Conservation (phyloP, 2,329 filamentous ascomycete species). For the Alternaria tenuissima region DNA sequence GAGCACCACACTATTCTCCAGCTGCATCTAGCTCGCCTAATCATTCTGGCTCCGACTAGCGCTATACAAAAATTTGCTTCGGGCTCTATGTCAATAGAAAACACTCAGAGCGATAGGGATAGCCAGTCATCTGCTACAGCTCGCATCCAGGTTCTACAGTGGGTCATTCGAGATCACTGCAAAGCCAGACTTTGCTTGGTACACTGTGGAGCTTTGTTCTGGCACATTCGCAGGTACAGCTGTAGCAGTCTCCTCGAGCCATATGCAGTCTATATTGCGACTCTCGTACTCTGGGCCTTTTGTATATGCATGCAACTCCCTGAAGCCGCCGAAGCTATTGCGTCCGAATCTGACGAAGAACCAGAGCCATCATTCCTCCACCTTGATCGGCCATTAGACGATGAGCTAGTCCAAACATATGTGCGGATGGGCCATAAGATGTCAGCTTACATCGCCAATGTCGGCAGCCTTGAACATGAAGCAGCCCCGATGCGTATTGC, state of each 20-base stretch:
- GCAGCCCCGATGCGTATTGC: conserved; percentile 16
- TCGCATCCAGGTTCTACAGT: conserved; percentile 53
- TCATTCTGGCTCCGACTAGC: conserved; percentile 60
- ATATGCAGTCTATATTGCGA: conserved; percentile 55
- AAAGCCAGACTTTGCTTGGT: conserved; percentile 66
- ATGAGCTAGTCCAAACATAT: conserved; percentile 61
- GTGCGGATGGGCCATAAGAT: conserved; percentile 61
- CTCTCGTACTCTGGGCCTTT: conserved; percentile 60
- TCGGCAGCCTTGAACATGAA: conserved; percentile 58
- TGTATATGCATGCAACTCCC: conserved; percentile 31
- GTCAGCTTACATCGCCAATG: conserved; percentile 60
- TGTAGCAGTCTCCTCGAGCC: conserved; percentile 60
- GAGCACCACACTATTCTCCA: conserved; percentile 66
- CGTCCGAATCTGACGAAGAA: conserved; percentile 4
- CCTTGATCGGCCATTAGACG: conserved; percentile 64
- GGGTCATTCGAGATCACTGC: conserved; percentile 62
- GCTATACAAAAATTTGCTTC: conserved; percentile 57
- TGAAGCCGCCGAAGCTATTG: conserved; percentile 17
- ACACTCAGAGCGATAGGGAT: conserved; percentile 7
- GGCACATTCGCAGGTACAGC: conserved; percentile 61
- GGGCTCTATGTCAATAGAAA: conserved; percentile 20
- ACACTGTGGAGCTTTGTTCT: conserved; percentile 62
- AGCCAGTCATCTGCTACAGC: conserved; percentile 1
- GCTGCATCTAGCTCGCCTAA: conserved; percentile 62
- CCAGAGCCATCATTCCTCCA: conserved; percentile 58